A percentile compares a stretch with the other conserved stretches of the same genome.
Conservation (phyloP, 345 rosid genomes). For the Adansonia digitata region DNA sequence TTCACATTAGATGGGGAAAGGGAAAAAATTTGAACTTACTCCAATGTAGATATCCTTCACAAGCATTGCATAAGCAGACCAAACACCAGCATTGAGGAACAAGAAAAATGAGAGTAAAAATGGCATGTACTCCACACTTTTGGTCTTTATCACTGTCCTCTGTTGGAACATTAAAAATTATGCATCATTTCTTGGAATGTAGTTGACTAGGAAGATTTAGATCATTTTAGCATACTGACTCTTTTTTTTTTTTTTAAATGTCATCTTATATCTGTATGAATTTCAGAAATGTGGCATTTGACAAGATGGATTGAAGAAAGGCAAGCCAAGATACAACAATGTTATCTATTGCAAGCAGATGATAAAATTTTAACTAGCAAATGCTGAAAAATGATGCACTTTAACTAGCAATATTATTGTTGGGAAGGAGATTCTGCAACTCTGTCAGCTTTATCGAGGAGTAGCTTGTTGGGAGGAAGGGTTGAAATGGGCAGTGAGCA, state of each 20-base stretch:
- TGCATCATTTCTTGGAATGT: neutral
- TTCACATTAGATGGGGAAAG: neutral
- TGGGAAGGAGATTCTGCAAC: too few relatives aligned
- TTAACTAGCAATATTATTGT: too few relatives aligned
- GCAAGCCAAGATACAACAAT: neutral
- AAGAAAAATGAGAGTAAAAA: constrained; percentile 37
- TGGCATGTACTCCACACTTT: constrained; percentile 42
- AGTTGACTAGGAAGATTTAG: neutral
- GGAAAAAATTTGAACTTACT: constrained; percentile 28
- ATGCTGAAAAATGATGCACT: neutral
- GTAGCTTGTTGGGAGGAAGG: too few relatives aligned
- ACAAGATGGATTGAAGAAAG: neutral
- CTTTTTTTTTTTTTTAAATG: too few relatives aligned
- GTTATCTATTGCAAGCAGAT: neutral
- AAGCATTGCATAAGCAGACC: constrained; percentile 29
- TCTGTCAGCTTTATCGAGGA: too few relatives aligned
- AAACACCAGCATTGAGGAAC: constrained; percentile 28
- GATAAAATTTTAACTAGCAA: neutral
- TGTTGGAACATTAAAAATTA: constrained; percentile 7
- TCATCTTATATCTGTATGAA: neutral
- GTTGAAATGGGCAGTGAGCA: too few relatives aligned
- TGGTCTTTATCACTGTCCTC: constrained; percentile 30
- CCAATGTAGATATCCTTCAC: constrained; percentile 35
- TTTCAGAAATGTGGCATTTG: neutral
- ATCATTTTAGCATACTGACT: neutral